A percentile compares a stretch with the other conserved stretches of the same genome.
phyloP scores from a whole-genome alignment of 2,329 filamentous ascomycete genomes.

The Apiospora koreana region DNA sequence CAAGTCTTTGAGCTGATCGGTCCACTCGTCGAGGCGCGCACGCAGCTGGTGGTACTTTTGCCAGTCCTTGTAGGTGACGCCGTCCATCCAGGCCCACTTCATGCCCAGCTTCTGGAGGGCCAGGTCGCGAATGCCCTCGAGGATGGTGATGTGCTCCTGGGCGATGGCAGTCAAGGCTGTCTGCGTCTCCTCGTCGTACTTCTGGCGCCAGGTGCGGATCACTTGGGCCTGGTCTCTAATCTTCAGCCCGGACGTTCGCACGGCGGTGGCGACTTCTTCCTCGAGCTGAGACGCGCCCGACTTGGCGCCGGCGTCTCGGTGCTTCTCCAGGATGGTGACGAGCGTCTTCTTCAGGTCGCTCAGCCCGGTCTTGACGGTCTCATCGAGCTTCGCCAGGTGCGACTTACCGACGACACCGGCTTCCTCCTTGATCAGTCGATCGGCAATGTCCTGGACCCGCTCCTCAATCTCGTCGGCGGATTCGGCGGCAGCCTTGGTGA shows the following conservation, averaged over 20 bases:
- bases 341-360: slow-evolving; percentile 68
- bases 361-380: slow-evolving; percentile 65
- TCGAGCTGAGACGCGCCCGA: slow-evolving; percentile 34
- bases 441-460: slow-evolving; percentile 60
- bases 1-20: slow-evolving; percentile 75
- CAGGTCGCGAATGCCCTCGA: slow-evolving; percentile 80
- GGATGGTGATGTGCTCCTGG: slow-evolving; percentile 78
- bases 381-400: slow-evolving; percentile 68
- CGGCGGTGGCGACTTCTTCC: slow-evolving; percentile 45
- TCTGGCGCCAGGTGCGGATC: slow-evolving; percentile 74
- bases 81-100: slow-evolving; percentile 94
- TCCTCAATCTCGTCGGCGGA: slow-evolving; percentile 74
- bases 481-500: slow-evolving; percentile 81
- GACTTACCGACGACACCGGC: slow-evolving; percentile 66
- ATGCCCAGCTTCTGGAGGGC: slow-evolving; percentile 91
- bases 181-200: slow-evolving; percentile 70
- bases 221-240: slow-evolving; percentile 79
- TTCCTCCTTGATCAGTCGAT: slow-evolving; percentile 60
- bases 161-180: slow-evolving; percentile 70
- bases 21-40: slow-evolving; percentile 81
- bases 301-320: slow-evolving; percentile 48
- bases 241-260: slow-evolving; percentile 68
- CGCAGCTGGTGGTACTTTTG: slow-evolving; percentile 89
- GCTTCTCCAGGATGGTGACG: slow-evolving; percentile 60
- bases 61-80: slow-evolving; percentile 97